Conservation (phyloP, 345 rosid species). For the Passiflora organensis region DNA sequence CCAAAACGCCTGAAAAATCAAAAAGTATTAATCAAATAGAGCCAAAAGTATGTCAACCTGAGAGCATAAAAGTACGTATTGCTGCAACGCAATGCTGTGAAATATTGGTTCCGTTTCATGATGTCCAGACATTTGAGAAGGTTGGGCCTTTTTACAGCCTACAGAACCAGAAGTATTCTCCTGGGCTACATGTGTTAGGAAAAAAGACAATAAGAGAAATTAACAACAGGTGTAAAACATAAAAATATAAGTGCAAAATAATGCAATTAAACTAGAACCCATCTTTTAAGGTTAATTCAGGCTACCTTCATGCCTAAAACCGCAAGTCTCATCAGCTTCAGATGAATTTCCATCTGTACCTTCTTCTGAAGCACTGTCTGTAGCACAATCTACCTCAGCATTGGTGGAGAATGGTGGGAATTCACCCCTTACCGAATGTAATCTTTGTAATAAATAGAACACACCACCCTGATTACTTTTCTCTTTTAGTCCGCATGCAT, state of each 20-base stretch:
- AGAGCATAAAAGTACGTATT: constrained; percentile 71
- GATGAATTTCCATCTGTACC: constrained; percentile 22
- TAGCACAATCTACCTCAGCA: constrained; percentile 24
- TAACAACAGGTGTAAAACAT: too few relatives aligned
- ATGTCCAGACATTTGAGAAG: constrained; percentile 10
- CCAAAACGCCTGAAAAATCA: too few relatives aligned
- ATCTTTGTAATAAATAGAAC: constrained; percentile 58
- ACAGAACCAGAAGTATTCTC: constrained; percentile 18
- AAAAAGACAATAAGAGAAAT: constrained; percentile 1
- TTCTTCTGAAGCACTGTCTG: constrained; percentile 38
- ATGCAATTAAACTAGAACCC: too few relatives aligned
- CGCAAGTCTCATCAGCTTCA: constrained; percentile 24
- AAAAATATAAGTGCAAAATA: too few relatives aligned
- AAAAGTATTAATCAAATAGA: too few relatives aligned
- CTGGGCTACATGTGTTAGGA: constrained; percentile 19
- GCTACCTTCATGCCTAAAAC: constrained; percentile 34
- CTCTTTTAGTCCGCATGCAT: constrained; percentile 7
- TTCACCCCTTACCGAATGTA: constrained; percentile 21
- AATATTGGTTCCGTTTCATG: constrained; percentile 48
- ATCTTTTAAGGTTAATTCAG: neutral
- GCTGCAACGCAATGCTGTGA: constrained; percentile 74
- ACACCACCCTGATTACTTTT: constrained; percentile 61
- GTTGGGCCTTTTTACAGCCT: constrained; percentile 17
- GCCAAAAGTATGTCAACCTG: constrained; percentile 53
- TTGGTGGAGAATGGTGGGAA: constrained; percentile 15